phyloP scores from a whole-genome alignment of 768 basidiomycete genomes.

The Leccinum uliginosum region DNA sequence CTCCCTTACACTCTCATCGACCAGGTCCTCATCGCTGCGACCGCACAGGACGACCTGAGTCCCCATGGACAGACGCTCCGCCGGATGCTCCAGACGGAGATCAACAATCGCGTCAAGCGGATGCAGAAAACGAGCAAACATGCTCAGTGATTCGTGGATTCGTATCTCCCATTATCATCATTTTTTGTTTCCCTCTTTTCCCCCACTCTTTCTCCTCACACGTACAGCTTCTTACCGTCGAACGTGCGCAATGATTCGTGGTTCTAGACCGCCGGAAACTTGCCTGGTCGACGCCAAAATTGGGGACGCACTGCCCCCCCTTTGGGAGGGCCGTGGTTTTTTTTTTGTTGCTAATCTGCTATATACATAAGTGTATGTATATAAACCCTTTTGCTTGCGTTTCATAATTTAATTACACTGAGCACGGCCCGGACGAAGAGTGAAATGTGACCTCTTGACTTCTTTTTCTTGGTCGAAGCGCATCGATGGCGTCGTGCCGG shows the following conservation, averaged over 20 bases:
- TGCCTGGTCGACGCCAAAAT: background rate
- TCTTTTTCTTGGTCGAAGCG: slow-evolving; percentile 1
- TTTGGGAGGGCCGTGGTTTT: background rate
- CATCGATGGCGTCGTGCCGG: slow-evolving; percentile 4
- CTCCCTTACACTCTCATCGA: slow-evolving; percentile 82
- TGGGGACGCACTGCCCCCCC: background rate
- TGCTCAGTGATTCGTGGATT: slow-evolving; percentile 12
- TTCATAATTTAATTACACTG: slow-evolving; percentile 7
- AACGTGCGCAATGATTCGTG: background rate
- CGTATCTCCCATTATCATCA: background rate
- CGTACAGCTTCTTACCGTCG: background rate
- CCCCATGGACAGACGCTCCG: slow-evolving; percentile 38
- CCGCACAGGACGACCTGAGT: slow-evolving; percentile 47
- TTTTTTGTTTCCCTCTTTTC: background rate
- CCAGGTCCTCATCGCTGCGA: slow-evolving; percentile 68
- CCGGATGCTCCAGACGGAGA: slow-evolving; percentile 51
- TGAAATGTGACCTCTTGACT: slow-evolving; percentile 1
- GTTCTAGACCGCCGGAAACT: background rate
- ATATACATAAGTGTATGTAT: background rate
- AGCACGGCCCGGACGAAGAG: background rate
- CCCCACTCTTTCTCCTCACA: background rate
- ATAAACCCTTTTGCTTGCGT: background rate
- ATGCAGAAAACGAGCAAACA: slow-evolving; percentile 60
- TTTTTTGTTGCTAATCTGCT: background rate
- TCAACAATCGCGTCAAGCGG: slow-evolving; percentile 61